Evolutionary conservation across 805 yeast species (phyloP), one percentile per base, ranked within the genome.

Genomic region (Pichia thaimueangensis): DNA sequence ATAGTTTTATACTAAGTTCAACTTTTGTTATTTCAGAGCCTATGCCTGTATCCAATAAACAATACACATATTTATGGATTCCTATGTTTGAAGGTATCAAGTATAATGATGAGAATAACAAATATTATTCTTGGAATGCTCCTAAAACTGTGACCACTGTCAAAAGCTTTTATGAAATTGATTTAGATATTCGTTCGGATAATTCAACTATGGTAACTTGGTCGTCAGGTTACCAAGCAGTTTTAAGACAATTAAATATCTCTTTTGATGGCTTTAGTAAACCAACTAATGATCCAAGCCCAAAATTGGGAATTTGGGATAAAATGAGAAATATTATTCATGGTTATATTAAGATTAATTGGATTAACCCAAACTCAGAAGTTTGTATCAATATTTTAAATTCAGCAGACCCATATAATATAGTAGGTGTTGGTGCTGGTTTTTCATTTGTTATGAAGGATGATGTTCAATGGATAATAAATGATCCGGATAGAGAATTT

Each of bases 251-350:
- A 50, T 70, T 81, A 2, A 82, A 85, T 79, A 65, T 78, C 42
- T 82, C 77, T 43, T 73, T 89, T 46, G 95, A 88, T 53, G 79
- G 82, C 35, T 86, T 89, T 56, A 79, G 94, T 1, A 89, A 91
- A 58, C 95, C 96, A 0, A 95, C 94, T 0, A 64, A 84, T 13
- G 97, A 89, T 58, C 89, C 89, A 0, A 86, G 96, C 2, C 73
- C 77, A 4, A 83, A 82, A 51, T 64, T 87, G 12, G 97, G 97
- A 0, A 80, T 88, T 51, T 89, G 97, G 97, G 97, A 89, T 61
- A 91, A 88, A 58, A 62, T 87, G 22, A 66, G 96, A 38, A 70
- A 80, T 23, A 69, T 82, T 13, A 65, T 87, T 52, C 97, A 89
- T 64, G 95, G 95, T 0, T 72, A 76, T 16, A 21, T 50, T 6